Base-by-base conservation (phyloP, 345 rosid genomes). In the Mangifera indica region DNA sequence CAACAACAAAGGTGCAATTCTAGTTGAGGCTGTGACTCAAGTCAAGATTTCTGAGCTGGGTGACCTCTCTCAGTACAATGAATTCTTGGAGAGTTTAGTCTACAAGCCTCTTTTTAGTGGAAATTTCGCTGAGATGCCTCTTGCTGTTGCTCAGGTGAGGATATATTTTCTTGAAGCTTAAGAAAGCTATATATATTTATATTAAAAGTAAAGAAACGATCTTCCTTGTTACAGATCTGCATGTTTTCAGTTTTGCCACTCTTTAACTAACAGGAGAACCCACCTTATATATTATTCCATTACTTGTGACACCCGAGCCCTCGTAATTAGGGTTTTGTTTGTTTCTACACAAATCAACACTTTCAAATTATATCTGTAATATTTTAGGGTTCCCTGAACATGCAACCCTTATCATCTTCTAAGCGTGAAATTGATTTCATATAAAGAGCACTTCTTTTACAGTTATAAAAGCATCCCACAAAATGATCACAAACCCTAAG, bases 61-160 rank as follows among this genome's bases (percentile, higher is more conserved):
- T 59, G 91, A 88, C 62, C 79, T 88, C 63, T 83, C 81, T 42
- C 84, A 81, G 49, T 83, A 90, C 69, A 77, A 76, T 66, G 83
- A 82, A 54, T 81, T 85, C 73, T 80, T 74, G 32, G 92, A 86
- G 81, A 77, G 75, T 22, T 64, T 90, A 74, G 87, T 82, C 61
- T 76, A 75, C 67, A 86, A 82, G 77, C 91, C 88, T 79, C 72
- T 59, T 62, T 75, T 77, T 37, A 69, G 70, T 48, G 82, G 74
- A 37, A 74, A 86, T 77, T 75, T 84, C 73, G 66, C 87, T 26
- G 73, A 44, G 8, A 84, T 87, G 87, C 95, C 92, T 77, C 81
- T 87, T 5, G 81, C 86, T 71, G 91, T 86, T 83, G 90, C 89
- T 67, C 90, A 86, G 86, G 91, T 84, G 40, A 72, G 73, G 52